Percentiles rank a stretch among this genome's conserved stretches.
These are phyloP conservation scores for Plasmodium sp. DNA, from an alignment of 169 alveolate genomes.

Conservation along the genomic window DNA sequence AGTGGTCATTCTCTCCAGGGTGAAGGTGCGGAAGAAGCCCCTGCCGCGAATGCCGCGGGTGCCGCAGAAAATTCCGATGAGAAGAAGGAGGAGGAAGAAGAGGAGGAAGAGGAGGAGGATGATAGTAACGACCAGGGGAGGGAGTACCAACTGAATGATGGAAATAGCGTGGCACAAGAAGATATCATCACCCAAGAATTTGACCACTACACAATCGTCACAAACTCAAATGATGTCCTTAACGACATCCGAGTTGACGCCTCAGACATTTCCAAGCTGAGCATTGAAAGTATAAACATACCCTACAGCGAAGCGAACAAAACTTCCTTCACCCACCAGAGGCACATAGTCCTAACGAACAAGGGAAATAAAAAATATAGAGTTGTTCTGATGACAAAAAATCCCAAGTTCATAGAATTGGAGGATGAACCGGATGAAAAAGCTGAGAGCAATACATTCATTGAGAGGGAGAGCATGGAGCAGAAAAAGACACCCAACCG, in stretches of 20 bases:
- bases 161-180: not conserved
- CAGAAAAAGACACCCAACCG: not conserved
- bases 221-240: slow-evolving; percentile 30
- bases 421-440: not conserved
- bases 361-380: slow-evolving; percentile 48
- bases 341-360: slow-evolving; percentile 32
- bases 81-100: not conserved
- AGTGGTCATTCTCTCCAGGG: not conserved
- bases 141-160: not conserved
- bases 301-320: slow-evolving; percentile 17
- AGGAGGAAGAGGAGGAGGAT: not conserved
- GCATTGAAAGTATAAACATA: slow-evolving; percentile 19
- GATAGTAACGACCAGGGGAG: not conserved
- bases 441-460: not conserved
- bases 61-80: not conserved
- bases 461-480: not conserved
- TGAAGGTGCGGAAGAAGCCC: not conserved
- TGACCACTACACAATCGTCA: slow-evolving; percentile 30
- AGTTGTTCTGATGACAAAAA: slow-evolving; percentile 51
- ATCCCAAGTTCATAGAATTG: slow-evolving; percentile 22
- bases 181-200: not conserved
- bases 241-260: slow-evolving; percentile 51
- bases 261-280: slow-evolving; percentile 39
- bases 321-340: slow-evolving; percentile 37
- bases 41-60: not conserved